Conservation (phyloP, 805 yeast species). For the Lachancea dasiensis region DNA sequence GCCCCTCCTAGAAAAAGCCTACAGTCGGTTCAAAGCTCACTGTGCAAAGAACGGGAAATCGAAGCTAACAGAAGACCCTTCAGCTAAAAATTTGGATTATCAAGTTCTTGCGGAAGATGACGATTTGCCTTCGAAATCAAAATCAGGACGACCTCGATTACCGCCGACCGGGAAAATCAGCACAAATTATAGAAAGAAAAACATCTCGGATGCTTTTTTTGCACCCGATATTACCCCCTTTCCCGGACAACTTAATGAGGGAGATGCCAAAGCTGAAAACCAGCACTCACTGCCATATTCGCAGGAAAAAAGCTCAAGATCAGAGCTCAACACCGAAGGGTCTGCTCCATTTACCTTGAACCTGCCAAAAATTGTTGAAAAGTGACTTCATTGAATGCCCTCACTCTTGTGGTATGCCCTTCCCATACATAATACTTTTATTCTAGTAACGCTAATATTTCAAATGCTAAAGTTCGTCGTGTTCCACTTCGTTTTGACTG, state of each 20-base stretch:
- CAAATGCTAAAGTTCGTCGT: conserved; percentile 4
- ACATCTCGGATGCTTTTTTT: conserved; percentile 48
- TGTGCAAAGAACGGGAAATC: conserved; percentile 40
- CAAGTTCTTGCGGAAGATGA: conserved; percentile 73
- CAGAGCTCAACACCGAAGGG: no score
- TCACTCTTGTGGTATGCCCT: neutral
- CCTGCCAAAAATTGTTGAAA: conserved; percentile 15
- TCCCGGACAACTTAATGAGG: no score
- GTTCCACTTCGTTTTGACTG: neutral
- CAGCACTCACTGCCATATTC: no score
- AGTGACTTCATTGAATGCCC: neutral
- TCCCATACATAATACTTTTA: neutral
- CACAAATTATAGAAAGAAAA: conserved; percentile 62
- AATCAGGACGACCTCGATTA: conserved; percentile 65
- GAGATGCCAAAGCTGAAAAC: no score
- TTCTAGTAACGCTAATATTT: neutral
- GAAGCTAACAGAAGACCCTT: conserved; percentile 20
- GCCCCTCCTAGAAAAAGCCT: conserved; percentile 45
- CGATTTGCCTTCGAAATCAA: conserved; percentile 71
- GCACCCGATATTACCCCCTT: no score
- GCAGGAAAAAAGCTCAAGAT: no score
- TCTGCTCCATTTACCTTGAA: conserved; percentile 21
- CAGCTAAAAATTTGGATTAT: conserved; percentile 24
- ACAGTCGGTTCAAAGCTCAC: conserved; percentile 38
- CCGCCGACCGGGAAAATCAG: conserved; percentile 89